These are phyloP conservation scores for Vanderwaltozyma tropicalis DNA, from an alignment of 805 yeast genomes.

Conservation along the genomic window DNA sequence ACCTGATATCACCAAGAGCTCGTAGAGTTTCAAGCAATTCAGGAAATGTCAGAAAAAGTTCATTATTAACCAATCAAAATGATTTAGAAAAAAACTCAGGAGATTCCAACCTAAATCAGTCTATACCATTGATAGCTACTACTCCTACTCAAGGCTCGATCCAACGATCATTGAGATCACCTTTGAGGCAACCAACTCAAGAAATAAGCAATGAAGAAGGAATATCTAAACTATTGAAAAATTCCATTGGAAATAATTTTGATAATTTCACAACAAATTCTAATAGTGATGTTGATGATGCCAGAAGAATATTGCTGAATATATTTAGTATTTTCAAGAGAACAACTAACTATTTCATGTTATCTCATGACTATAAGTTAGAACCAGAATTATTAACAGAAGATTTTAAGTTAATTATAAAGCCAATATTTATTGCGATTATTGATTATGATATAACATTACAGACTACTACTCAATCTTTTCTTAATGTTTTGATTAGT, in stretches of 20 bases:
- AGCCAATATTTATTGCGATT: conserved; percentile 33
- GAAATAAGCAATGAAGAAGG: conserved; percentile 16
- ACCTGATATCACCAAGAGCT: conserved; percentile 13
- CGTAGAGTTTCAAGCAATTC: conserved; percentile 5
- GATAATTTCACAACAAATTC: not conserved
- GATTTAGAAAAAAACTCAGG: not conserved
- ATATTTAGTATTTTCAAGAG: conserved; percentile 24
- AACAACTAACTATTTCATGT: conserved; percentile 17
- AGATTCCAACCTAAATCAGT: not conserved
- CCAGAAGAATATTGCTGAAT: conserved; percentile 23
- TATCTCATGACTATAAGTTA: conserved; percentile 14
- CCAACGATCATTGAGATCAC: not conserved
- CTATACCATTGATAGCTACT: not conserved
- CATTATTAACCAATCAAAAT: not conserved
- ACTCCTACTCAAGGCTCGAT: not conserved
- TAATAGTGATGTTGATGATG: conserved; percentile 6
- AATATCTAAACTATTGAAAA: not conserved
- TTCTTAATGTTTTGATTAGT: conserved; percentile 26
- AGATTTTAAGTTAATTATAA: conserved; percentile 21
- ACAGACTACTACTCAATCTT: conserved; percentile 29
- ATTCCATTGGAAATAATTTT: not conserved
- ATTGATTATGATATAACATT: conserved; percentile 30
- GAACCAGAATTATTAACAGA: conserved; percentile 13
- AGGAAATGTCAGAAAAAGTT: not conserved
- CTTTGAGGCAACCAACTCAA: not conserved